A percentile compares a stretch with the other conserved stretches of the same genome.
Evolutionary conservation across 148 eudicot genomes (phyloP).

Genomic region (Vaccinium darrowii): DNA sequence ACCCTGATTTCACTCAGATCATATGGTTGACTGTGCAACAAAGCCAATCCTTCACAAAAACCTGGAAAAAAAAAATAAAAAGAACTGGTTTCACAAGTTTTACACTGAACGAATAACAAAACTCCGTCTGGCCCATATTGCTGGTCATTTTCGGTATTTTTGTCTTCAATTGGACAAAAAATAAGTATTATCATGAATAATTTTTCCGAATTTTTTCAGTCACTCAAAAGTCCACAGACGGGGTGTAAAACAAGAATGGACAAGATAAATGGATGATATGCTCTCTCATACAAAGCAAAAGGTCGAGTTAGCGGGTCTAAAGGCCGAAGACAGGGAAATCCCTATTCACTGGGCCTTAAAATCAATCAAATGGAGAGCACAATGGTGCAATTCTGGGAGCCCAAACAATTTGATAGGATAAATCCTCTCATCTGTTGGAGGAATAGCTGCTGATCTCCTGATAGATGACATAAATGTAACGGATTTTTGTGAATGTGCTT

Average conservation of each 20-base stretch:
- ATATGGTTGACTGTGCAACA: constrained; percentile 52
- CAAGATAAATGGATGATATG: not conserved
- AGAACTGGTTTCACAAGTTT: not conserved
- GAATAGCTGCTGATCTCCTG: constrained; percentile 6
- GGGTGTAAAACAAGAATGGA: not conserved
- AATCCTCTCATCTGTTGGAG: not conserved
- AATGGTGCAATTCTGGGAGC: not conserved
- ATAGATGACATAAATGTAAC: not conserved
- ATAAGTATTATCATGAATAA: not conserved
- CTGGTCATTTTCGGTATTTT: not conserved
- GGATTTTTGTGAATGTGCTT: not conserved
- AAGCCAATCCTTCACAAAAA: constrained; percentile 50
- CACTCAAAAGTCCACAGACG: not conserved
- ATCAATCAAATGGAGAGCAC: not conserved
- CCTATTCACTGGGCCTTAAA: not conserved
- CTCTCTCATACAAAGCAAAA: not conserved
- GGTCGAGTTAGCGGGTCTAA: not conserved
- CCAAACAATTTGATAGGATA: not conserved
- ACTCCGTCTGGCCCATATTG: not conserved
- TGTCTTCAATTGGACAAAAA: not conserved
- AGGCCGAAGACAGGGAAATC: not conserved
- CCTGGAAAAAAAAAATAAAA: constrained; percentile 37
- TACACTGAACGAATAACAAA: not conserved
- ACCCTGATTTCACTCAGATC: constrained; percentile 55
- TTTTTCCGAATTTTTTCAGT: not conserved